Conservation (phyloP, 441 rosid genomes). For the Adansonia gregorii region DNA sequence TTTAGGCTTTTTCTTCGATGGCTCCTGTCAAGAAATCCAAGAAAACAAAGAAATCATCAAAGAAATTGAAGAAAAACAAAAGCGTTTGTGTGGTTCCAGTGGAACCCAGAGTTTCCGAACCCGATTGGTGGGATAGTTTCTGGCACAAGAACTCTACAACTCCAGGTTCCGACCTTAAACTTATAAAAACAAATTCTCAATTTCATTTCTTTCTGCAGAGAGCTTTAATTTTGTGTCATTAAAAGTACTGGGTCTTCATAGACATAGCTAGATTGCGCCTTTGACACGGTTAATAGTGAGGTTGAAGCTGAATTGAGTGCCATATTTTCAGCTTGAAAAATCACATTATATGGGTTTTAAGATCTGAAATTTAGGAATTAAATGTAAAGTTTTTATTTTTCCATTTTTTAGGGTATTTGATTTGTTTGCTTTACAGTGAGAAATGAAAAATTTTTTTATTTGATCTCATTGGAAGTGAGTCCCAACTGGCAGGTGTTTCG, state of each 20-base stretch:
- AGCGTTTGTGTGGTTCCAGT: slow-evolving; percentile 46
- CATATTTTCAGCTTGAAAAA: not conserved
- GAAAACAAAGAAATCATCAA: slow-evolving; percentile 54
- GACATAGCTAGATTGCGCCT: not conserved
- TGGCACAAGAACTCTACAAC: slow-evolving; percentile 72
- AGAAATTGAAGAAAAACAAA: slow-evolving; percentile 65
- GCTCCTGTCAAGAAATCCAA: slow-evolving; percentile 64
- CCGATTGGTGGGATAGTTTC: slow-evolving; percentile 94
- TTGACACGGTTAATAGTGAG: not conserved
- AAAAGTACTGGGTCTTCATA: not conserved
- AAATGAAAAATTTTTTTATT: slow-evolving; percentile 14
- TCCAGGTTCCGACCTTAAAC: slow-evolving; percentile 54
- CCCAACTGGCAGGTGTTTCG: slow-evolving; percentile 41
- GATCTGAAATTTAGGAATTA: not conserved
- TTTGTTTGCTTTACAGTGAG: not conserved
- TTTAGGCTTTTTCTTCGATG: slow-evolving; percentile 30
- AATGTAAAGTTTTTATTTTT: slow-evolving; percentile 5
- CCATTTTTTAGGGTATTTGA: not conserved
- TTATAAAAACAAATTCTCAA: slow-evolving; percentile 26
- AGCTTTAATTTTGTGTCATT: not conserved
- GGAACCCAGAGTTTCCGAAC: slow-evolving; percentile 71
- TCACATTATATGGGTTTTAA: slow-evolving; percentile 8
- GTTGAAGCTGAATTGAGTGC: not conserved
- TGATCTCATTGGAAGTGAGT: slow-evolving; percentile 19
- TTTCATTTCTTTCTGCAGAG: slow-evolving; percentile 26